These are phyloP conservation scores for Nidularia pulvinata DNA, from an alignment of 768 basidiomycete species.

Conservation along the genomic window DNA sequence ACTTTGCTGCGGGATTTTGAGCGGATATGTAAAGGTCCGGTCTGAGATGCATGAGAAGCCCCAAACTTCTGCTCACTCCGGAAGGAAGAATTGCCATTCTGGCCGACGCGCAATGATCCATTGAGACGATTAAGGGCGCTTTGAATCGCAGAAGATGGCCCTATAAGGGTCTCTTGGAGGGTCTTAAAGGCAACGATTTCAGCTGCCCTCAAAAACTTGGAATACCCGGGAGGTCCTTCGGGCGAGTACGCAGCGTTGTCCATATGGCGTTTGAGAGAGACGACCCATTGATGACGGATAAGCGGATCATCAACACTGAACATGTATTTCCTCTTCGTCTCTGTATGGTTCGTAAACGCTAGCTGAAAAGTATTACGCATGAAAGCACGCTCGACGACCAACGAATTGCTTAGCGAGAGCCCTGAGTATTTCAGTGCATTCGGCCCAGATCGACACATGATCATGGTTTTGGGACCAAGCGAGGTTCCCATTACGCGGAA, in stretches of 20 bases:
- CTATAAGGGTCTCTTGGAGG: constrained; percentile 82
- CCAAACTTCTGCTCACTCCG: constrained; percentile 8
- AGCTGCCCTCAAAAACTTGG: constrained; percentile 62
- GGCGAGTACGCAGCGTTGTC: constrained; percentile 41
- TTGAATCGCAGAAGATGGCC: constrained; percentile 14
- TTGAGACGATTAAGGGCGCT: constrained; percentile 15
- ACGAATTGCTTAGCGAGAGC: constrained; percentile 73
- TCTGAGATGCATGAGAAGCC: constrained; percentile 17
- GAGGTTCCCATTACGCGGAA: constrained; percentile 90
- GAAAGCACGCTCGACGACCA: constrained; percentile 89
- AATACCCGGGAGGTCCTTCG: constrained; percentile 24
- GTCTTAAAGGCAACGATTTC: constrained; percentile 80
- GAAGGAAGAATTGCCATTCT: constrained; percentile 6
- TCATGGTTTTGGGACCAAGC: constrained; percentile 80
- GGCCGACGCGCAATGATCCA: not conserved
- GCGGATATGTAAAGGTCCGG: constrained; percentile 41
- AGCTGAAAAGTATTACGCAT: constrained; percentile 98
- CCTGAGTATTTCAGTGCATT: constrained; percentile 85
- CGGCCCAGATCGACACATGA: constrained; percentile 81
- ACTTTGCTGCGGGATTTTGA: constrained; percentile 73
- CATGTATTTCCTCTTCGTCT: constrained; percentile 85
- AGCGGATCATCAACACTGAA: constrained; percentile 88
- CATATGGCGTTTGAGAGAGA: constrained; percentile 66
- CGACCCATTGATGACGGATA: constrained; percentile 73
- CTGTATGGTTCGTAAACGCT: constrained; percentile 71